Evolutionary conservation across 352 stramenopile genomes (phyloP), one percentile per base, ranked within the genome.

Genomic region (Phytophthora megakarya): DNA sequence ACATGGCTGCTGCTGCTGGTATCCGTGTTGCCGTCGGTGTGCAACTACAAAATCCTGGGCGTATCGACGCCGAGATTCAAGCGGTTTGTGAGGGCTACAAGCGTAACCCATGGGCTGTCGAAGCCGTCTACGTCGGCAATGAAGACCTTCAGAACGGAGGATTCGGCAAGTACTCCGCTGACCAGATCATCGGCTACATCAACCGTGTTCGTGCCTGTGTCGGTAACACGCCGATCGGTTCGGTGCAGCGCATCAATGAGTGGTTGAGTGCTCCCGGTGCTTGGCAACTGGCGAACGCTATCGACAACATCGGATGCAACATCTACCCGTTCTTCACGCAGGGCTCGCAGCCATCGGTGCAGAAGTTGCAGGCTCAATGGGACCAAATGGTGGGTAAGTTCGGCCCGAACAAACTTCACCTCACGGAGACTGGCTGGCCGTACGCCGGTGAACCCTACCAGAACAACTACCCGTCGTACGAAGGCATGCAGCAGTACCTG

Each of bases 391-490:
- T 19, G 35, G 59, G 39, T 19, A 78, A 79, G 54, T 88, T 76
- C 52, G 51, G 49, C 7, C 35, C 59, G 6, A 65, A 67, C 46
- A 86, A 79, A 44, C 15, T 84, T 11, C 65, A 70, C 33, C 45
- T 88, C 2, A 84, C 75, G 16, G 81, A 90, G 58, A 88, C 81
- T 7, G 81, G 81, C 28, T 90, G 72, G 72, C 78, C 78, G 23
- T 74, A 65, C 51, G 60, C 68, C 8, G 77, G 77, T 26, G 58
- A 65, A 0, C 30, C 30, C 10, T 13, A 9, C 26, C 5, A 4
- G 4, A 9, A 9, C 26, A 35, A 35, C 13, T 7, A 3, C 3
- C 30, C 30, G 3, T 35, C 30, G 30, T 15, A 15, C 30, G 30
- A 11, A 3, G 30, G 3, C 8, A 35, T 35, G 30, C 3, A 5